phyloP scores from a whole-genome alignment of 768 basidiomycete species.

The Serendipita indica region DNA sequence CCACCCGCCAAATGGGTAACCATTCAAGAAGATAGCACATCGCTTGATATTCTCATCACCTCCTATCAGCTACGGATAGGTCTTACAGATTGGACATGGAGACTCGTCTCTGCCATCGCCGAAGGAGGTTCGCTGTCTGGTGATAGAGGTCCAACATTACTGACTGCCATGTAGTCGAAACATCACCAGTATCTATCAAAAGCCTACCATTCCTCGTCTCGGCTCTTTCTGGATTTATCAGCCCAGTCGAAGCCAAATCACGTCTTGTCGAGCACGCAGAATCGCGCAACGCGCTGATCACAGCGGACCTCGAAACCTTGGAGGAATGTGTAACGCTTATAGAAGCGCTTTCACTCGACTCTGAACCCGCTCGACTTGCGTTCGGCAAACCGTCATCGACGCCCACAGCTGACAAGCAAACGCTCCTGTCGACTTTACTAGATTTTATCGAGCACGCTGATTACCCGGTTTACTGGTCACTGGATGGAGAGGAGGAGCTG shows the following conservation, averaged over 20 bases:
- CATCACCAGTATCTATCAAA: background rate
- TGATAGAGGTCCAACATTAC: background rate
- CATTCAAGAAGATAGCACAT: background rate
- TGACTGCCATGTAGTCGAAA: background rate
- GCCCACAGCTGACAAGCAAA: constrained; percentile 29
- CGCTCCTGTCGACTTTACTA: constrained; percentile 42
- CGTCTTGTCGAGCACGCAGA: constrained; percentile 12
- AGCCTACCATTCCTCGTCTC: constrained; percentile 9
- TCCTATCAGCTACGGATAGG: constrained; percentile 33
- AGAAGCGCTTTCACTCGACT: constrained; percentile 64
- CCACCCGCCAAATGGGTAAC: constrained; percentile 53
- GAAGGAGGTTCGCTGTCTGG: constrained; percentile 39
- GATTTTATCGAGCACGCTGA: constrained; percentile 60
- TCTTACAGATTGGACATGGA: constrained; percentile 66
- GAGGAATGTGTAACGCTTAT: constrained; percentile 62
- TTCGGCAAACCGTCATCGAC: constrained; percentile 30
- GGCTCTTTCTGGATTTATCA: constrained; percentile 13
- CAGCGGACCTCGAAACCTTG: constrained; percentile 50
- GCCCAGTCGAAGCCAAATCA: constrained; percentile 30
- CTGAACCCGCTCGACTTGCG: constrained; percentile 57
- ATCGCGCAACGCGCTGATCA: constrained; percentile 13
- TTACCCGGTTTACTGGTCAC: constrained; percentile 52
- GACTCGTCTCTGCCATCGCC: constrained; percentile 36
- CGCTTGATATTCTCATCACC: background rate
- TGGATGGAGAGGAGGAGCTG: constrained; percentile 29